These are phyloP conservation scores for Naganishia antarctica DNA, from an alignment of 768 basidiomycete species.

Conservation along the genomic window DNA sequence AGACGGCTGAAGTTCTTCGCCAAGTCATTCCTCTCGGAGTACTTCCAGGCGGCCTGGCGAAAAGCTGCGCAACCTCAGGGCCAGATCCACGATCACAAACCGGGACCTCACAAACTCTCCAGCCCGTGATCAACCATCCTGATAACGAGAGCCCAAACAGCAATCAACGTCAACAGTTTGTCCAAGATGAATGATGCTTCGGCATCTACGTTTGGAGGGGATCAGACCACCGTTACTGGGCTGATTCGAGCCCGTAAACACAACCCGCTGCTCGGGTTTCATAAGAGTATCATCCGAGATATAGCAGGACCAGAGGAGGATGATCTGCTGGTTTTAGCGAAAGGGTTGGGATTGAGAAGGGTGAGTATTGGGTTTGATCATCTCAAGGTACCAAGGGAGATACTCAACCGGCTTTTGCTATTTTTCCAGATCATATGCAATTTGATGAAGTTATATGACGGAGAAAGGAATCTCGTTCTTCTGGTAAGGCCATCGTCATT, in stretches of 20 bases:
- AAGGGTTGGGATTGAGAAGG: conserved; percentile 78
- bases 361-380: conserved; percentile 21
- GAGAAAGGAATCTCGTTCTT: conserved; percentile 73
- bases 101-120: too few relatives aligned
- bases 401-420: neutral
- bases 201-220: conserved; percentile 13
- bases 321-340: conserved; percentile 65
- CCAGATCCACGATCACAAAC: too few relatives aligned
- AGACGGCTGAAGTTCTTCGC: too few relatives aligned
- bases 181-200: conserved; percentile 7
- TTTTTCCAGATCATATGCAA: conserved; percentile 63
- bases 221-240: conserved; percentile 18
- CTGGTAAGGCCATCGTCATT: conserved; percentile 54
- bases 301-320: conserved; percentile 49
- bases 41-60: too few relatives aligned
- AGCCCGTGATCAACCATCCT: too few relatives aligned
- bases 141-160: too few relatives aligned
- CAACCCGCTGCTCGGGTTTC: conserved; percentile 48
- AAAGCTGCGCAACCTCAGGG: too few relatives aligned
- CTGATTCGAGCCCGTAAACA: conserved; percentile 28
- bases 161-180: too few relatives aligned
- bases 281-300: conserved; percentile 49
- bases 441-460: conserved; percentile 86
- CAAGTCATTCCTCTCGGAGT: too few relatives aligned
- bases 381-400: neutral